Base-by-base conservation (phyloP, 108 stramenopile species). In the Nitzschia palea region DNA sequence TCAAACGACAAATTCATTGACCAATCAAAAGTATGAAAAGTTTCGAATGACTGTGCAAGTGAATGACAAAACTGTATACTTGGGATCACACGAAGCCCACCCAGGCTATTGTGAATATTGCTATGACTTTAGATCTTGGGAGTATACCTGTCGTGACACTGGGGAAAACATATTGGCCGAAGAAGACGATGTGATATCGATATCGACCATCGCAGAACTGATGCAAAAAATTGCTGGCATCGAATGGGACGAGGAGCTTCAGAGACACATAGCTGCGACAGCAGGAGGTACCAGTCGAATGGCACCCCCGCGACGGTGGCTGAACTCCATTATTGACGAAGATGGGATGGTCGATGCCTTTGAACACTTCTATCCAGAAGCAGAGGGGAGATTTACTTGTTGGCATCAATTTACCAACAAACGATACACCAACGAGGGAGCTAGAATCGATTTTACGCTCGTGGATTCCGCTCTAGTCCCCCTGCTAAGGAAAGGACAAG, bases 321-420 rank as follows among this genome's bases (percentile, higher is more conserved):
- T 95, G 51, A 80, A 83, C 44, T 14, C 22, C 25, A 32, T 93
- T 2, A 20, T 91, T 35, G 68, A 82, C 17, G 76, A 87, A 44
- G 93, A 95, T 72, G 71, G 55, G 9, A 96, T 96, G 95, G 86
- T 93, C 8, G 95, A 96, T 67, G 67, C 84, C 0, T 94, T 95
- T 67, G 78, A 94, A 4, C 64, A 82, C 59, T 81, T 85, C n/a
- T 91, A 90, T 84, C 91, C 96, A 17, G 56, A 64, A 48, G 94
- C 94, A 53, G 70, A 84, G 60, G 88, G 73, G 0, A 75, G 95
- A 54, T 97, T 86, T 70, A 95, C 96, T 14, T 93, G 91, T 65
- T 97, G 93, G 93, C 54, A 95, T 71, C 96, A 97, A 70, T 83
- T 77, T 55, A 90, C 77, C 30, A 94, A 97, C 40, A 71, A 67